phyloP scores from a whole-genome alignment of 2,329 filamentous ascomycete genomes.

The Fusarium xylarioides region DNA sequence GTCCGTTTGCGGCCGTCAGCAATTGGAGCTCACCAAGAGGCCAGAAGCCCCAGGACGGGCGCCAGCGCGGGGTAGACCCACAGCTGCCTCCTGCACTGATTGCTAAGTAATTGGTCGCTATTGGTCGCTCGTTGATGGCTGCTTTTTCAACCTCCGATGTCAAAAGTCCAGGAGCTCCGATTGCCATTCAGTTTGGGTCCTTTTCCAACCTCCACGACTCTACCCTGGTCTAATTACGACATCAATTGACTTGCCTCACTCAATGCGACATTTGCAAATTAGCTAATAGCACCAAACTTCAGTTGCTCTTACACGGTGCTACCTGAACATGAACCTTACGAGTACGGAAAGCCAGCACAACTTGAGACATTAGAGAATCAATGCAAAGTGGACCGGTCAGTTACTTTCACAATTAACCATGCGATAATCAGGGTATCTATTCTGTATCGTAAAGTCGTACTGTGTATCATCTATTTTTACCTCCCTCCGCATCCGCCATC shows the following conservation, averaged over 20 bases:
- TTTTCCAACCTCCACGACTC: constrained; percentile 3
- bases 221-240: constrained; percentile 31
- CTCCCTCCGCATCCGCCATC: constrained; percentile 34
- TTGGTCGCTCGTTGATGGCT: constrained; percentile 38
- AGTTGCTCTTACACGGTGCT: not conserved
- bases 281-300: not conserved
- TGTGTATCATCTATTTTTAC: constrained; percentile 13
- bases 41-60: constrained; percentile 28
- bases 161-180: constrained; percentile 21
- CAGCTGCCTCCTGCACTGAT: constrained; percentile 39
- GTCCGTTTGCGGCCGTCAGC: constrained; percentile 34
- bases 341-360: not conserved
- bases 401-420: not conserved
- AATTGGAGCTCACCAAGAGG: constrained; percentile 40
- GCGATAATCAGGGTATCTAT: not conserved
- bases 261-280: constrained; percentile 1
- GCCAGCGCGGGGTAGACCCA: constrained; percentile 44
- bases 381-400: not conserved
- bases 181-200: constrained; percentile 7
- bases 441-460: not conserved
- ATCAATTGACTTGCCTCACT: not conserved
- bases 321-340: not conserved
- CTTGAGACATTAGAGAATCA: not conserved
- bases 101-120: constrained; percentile 40
- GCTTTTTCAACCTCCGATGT: constrained; percentile 41